phyloP scores from a whole-genome alignment of 768 basidiomycete species.

The Gloeostereum incarnatum region DNA sequence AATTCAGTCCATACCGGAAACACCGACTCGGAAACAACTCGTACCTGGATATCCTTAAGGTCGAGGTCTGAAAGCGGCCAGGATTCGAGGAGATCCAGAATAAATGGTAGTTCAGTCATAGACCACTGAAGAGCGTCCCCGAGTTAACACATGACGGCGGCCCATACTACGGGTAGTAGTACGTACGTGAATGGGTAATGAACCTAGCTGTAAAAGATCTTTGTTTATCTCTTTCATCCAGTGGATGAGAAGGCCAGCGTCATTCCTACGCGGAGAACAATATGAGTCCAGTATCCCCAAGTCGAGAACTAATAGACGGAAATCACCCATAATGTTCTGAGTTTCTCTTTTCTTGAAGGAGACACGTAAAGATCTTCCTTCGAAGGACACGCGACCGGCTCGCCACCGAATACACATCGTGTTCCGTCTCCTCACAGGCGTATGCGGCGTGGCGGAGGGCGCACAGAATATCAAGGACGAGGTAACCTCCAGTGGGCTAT shows the following conservation, averaged over 20 bases:
- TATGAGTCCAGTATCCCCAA: not conserved
- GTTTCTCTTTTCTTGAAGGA: not conserved
- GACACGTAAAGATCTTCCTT: not conserved
- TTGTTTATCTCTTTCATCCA: not conserved
- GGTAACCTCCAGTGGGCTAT: not conserved
- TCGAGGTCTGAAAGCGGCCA: not conserved
- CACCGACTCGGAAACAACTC: no score
- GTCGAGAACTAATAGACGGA: not conserved
- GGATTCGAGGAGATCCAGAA: not conserved
- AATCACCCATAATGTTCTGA: not conserved
- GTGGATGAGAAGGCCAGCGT: not conserved
- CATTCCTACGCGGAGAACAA: no score
- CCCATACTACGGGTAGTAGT: not conserved
- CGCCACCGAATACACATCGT: no score
- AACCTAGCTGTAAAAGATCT: not conserved
- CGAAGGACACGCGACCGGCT: no score
- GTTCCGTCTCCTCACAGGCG: no score
- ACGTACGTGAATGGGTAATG: not conserved
- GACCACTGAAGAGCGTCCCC: not conserved
- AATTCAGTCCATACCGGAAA: no score
- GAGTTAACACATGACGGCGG: not conserved
- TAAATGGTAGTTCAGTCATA: not conserved
- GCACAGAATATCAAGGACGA: not conserved
- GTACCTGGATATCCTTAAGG: not conserved
- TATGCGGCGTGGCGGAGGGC: not conserved